Percentiles rank a stretch among this genome's conserved stretches.
Evolutionary conservation across 2,329 filamentous ascomycete species (phyloP).

Genomic region (Pseudogymnoascus sp.): DNA sequence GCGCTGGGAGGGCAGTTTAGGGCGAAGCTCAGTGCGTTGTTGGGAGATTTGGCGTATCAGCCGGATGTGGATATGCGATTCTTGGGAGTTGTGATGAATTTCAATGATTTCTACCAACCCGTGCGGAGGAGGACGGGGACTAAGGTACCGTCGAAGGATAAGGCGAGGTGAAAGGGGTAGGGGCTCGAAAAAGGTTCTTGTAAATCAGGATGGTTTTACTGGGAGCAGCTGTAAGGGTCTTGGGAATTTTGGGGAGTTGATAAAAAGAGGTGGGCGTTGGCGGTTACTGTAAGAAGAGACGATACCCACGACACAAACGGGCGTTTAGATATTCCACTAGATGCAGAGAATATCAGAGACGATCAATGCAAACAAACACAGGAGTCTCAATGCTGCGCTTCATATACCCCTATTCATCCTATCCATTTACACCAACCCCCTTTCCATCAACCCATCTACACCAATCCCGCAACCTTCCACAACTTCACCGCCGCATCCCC

Average conservation of each 20-base stretch:
- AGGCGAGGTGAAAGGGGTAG: background rate
- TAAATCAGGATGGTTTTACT: background rate
- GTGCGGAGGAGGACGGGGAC: constrained; percentile 45
- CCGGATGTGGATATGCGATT: constrained; percentile 93
- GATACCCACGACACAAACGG: constrained; percentile 2
- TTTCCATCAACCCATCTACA: background rate
- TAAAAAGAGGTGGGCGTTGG: background rate
- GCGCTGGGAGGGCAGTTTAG: constrained; percentile 70
- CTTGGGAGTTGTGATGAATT: constrained; percentile 95
- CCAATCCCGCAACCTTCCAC: constrained; percentile 52
- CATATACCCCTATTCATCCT: background rate
- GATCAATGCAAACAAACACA: background rate
- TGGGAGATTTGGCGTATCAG: constrained; percentile 88
- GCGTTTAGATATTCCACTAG: constrained; percentile 3
- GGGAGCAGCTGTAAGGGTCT: constrained; percentile 6
- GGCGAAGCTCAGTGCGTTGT: constrained; percentile 65
- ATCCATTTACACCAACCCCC: background rate
- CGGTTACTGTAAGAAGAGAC: background rate
- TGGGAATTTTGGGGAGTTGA: background rate
- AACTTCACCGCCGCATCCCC: constrained; percentile 87
- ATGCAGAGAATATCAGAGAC: background rate
- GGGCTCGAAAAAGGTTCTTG: background rate
- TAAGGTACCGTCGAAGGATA: background rate
- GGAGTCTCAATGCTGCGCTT: background rate
- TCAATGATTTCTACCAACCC: constrained; percentile 91